Base-by-base conservation (phyloP, 192 early-diverging fungal genomes). In the Chytriomyces confervae region DNA sequence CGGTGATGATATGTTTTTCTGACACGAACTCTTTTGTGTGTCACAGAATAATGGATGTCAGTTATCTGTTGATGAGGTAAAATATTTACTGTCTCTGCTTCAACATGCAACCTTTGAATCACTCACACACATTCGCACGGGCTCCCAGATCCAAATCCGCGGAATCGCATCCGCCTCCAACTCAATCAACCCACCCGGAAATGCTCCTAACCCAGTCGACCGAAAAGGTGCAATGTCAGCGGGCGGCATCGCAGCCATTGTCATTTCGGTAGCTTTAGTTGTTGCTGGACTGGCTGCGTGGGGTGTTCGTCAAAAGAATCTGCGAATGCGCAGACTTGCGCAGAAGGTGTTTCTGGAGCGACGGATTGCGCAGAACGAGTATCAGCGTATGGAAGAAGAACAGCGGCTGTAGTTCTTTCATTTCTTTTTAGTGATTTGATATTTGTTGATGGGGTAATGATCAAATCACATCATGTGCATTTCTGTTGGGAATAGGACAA, bases 51-150 rank as follows among this genome's bases (percentile, higher is more conserved):
- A 18, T 23, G 69, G 69, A 50, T 71, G 69, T 57, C 69, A 71
- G 50, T 48, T 71, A 4, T 48, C 69, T 4, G 27, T 71, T 23
- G 53, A 57, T 57, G 50, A 71, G 50, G 69, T 71, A n/a, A n/a
- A n/a, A 16, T 5, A 4, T 60, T 60, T 5, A n/a, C 5, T 60
- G 36, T 36, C 0, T 36, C 36, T 36, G 4, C 4, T 36, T 36
- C 36, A 36, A 36, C 36, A 36, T 36, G 36, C 36, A 4, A 36
- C 36, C 57, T n/a, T 60, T 60, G 44, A 67, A 10, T 3, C 10
- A 64, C 18, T 64, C 62, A 64, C 1, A 29, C 62, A 64, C 13
- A 18, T 29, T 11, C 62, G 20, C 16, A 64, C 16, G 18, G 5
- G 5, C 2, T 24, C 62, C 10, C 18, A 24, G 62, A 24, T 18